Conservation (phyloP, 768 basidiomycete genomes). For the Fomitopsis serialis region DNA sequence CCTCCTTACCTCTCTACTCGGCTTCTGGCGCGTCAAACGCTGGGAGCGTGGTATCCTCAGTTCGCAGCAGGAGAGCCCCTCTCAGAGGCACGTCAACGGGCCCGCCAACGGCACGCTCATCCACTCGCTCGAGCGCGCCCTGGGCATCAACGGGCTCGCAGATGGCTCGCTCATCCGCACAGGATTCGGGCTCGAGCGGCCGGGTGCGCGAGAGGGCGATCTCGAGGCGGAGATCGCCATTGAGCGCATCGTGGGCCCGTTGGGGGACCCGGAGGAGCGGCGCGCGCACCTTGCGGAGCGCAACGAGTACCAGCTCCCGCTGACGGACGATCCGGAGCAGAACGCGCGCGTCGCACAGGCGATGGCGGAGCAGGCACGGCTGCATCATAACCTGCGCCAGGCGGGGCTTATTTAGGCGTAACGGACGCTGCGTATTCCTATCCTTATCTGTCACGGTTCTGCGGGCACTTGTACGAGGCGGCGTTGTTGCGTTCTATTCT, state of each 20-base stretch:
- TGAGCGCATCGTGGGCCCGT: neutral
- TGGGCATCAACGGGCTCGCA: slow-evolving; percentile 18
- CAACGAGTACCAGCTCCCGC: slow-evolving; percentile 35
- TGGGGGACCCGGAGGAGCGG: slow-evolving; percentile 4
- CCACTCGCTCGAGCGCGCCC: slow-evolving; percentile 28
- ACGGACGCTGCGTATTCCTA: neutral
- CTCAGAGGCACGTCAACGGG: slow-evolving; percentile 14
- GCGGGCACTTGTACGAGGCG: neutral
- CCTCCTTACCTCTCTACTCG: slow-evolving; percentile 83
- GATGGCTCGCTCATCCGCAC: slow-evolving; percentile 23
- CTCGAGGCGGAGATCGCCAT: neutral
- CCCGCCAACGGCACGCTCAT: slow-evolving; percentile 14
- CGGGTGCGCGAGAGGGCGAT: slow-evolving; percentile 5
- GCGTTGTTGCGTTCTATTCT: neutral
- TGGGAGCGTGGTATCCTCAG: slow-evolving; percentile 78
- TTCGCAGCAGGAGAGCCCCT: slow-evolving; percentile 37
- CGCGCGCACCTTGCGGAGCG: slow-evolving; percentile 2
- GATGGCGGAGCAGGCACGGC: slow-evolving; percentile 46
- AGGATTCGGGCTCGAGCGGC: slow-evolving; percentile 24
- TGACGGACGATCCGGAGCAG: slow-evolving; percentile 36
- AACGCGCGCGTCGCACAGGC: slow-evolving; percentile 40
- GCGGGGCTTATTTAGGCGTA: slow-evolving; percentile 53
- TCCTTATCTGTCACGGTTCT: neutral
- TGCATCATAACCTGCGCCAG: slow-evolving; percentile 54
- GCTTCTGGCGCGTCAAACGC: slow-evolving; percentile 86